phyloP scores from a whole-genome alignment of 2,329 filamentous ascomycete genomes.

The Talaromyces amestolkiae region DNA sequence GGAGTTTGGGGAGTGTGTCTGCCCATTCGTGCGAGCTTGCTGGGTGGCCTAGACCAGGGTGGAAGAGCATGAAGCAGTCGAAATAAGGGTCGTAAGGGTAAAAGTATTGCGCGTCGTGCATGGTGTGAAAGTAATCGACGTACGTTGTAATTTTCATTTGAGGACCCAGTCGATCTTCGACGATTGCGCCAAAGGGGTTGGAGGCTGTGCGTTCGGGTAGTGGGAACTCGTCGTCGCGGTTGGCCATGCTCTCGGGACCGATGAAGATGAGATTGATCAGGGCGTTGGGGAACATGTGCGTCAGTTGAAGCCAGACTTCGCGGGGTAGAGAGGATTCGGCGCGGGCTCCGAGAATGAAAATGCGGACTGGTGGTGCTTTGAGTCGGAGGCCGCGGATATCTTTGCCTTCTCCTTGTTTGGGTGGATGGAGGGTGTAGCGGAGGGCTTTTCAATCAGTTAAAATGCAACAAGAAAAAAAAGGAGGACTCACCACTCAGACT shows the following conservation, averaged over 20 bases:
- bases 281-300: constrained; percentile 92
- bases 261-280: constrained; percentile 90
- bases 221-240: constrained; percentile 89
- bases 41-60: constrained; percentile 92
- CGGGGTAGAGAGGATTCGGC: constrained; percentile 96
- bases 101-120: constrained; percentile 88
- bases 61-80: constrained; percentile 95
- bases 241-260: constrained; percentile 91
- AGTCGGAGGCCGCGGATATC: constrained; percentile 76
- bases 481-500: constrained; percentile 71
- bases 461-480: constrained; percentile 32
- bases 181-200: constrained; percentile 91
- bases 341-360: constrained; percentile 91
- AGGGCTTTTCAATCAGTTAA: constrained; percentile 58
- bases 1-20: constrained; percentile 79
- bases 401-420: constrained; percentile 69
- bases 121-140: constrained; percentile 96
- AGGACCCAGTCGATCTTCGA: constrained; percentile 84
- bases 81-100: constrained; percentile 97
- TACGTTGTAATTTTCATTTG: constrained; percentile 96
- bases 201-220: constrained; percentile 77
- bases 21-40: constrained; percentile 92
- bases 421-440: constrained; percentile 89
- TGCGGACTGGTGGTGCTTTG: constrained; percentile 79
- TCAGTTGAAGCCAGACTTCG: constrained; percentile 88